Conservation (phyloP, 257 asterid species). For the Ballota nigra region DNA sequence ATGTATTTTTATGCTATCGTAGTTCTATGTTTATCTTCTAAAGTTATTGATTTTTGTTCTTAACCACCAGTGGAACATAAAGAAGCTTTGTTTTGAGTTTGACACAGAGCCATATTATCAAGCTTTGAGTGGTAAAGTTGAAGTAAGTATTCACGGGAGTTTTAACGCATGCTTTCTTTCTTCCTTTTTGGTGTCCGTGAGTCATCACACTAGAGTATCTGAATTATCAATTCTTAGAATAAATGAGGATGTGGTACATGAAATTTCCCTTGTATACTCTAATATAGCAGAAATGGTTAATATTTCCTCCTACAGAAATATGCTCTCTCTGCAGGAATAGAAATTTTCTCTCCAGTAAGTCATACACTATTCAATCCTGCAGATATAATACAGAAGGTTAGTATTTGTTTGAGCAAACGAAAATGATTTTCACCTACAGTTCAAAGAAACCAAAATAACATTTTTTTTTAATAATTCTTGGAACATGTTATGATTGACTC, state of each 20-base stretch:
- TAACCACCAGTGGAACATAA: conserved; percentile 73
- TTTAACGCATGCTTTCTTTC: neutral
- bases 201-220: conserved; percentile 2
- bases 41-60: conserved; percentile 10
- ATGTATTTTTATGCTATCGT: neutral
- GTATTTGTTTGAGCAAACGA: neutral
- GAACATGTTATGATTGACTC: neutral
- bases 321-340: conserved; percentile 58
- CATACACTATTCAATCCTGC: conserved; percentile 90
- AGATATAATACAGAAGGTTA: conserved; percentile 74
- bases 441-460: neutral
- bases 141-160: conserved; percentile 35
- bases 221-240: neutral
- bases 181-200: neutral
- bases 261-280: neutral
- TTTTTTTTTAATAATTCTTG: neutral
- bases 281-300: neutral
- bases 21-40: conserved; percentile 13
- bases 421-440: neutral
- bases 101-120: conserved; percentile 92
- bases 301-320: conserved; percentile 45
- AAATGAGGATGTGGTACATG: neutral
- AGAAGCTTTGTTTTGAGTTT: conserved; percentile 81
- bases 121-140: conserved; percentile 61
- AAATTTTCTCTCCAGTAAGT: conserved; percentile 83